Base-by-base conservation (phyloP, 2,329 filamentous ascomycete species). In the Colletotrichum tropicicola region DNA sequence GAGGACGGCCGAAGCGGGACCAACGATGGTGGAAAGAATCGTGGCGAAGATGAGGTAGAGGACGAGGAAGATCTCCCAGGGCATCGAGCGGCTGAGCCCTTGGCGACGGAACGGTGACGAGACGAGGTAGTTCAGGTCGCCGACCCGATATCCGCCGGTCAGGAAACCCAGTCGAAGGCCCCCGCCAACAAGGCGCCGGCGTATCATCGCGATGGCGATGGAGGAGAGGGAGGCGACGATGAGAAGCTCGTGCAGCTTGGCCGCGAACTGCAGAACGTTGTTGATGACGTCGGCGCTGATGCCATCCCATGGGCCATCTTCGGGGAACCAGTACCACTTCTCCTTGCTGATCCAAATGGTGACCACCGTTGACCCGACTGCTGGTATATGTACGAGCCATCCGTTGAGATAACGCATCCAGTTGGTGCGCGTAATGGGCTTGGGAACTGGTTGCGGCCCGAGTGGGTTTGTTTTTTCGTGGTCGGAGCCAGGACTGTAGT, bases 1-100 rank as follows among this genome's bases (percentile, higher is more conserved):
- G 9, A 67, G 53, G 8, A 68, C 45, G 9, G 58, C 63, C 6
- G 59, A 68, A 8, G 64, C 66, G 3, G 65, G 58, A 2, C 58
- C 58, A 8, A 67, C 43, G 12, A 68, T 17, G n/a, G 59, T 41
- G 6, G 63, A 58, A 6, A 66, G 17, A 6, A 66, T 25, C 2
- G 63, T 66, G 9, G 53, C 41, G 25, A 63, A 54, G 17, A 58
- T 4, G 5, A 66, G 28, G 12, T 51, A 53, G 3, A 25, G 23
- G 7, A 47, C 35, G 1, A 63, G 43, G 1, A 57, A 17, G 21
- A 52, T 3, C 6, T 62, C 63, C 60, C 60, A 59, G 3, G 41
- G 21, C 1, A 37, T 21, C 2, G 21, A 23, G 1, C 25, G 21
- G 3, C 39, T 32, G n/a, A 28, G 15, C 4, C 48, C 60, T 19